A percentile compares a stretch with the other conserved stretches of the same genome.
phyloP scores from a whole-genome alignment of 2,329 filamentous ascomycete genomes.

The Exophiala viscosa region DNA sequence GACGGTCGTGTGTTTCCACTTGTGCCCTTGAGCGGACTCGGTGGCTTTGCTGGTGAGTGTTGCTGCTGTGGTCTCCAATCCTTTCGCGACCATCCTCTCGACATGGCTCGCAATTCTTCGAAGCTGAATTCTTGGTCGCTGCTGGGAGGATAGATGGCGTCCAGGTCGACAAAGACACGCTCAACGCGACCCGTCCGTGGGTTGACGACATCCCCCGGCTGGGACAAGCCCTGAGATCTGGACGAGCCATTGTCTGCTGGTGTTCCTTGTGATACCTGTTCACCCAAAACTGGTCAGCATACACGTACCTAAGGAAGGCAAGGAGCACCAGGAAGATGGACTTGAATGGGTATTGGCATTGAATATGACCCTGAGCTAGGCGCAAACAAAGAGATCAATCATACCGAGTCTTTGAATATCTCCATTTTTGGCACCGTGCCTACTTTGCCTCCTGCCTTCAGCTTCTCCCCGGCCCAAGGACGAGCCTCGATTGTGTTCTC shows the following conservation, averaged over 20 bases:
- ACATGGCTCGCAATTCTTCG: slow-evolving; percentile 80
- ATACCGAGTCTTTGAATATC: slow-evolving; percentile 95
- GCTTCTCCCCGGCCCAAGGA: slow-evolving; percentile 86
- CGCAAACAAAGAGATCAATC: slow-evolving; percentile 47
- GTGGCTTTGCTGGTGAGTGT: neutral
- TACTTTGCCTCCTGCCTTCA: slow-evolving; percentile 83
- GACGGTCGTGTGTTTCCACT: slow-evolving; percentile 7
- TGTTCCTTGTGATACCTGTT: slow-evolving; percentile 45
- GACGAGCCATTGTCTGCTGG: slow-evolving; percentile 31
- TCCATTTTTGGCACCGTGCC: slow-evolving; percentile 73
- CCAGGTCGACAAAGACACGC: slow-evolving; percentile 80
- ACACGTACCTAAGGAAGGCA: neutral
- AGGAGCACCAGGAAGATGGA: neutral
- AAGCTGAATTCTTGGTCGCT: slow-evolving; percentile 77
- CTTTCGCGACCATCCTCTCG: slow-evolving; percentile 62
- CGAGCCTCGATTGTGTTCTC: slow-evolving; percentile 84
- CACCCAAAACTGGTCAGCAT: slow-evolving; percentile 24
- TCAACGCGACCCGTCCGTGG: slow-evolving; percentile 78
- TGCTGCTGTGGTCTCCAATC: slow-evolving; percentile 46
- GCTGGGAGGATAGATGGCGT: slow-evolving; percentile 76
- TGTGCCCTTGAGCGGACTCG: slow-evolving; percentile 3
- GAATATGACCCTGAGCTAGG: slow-evolving; percentile 13
- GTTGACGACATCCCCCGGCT: slow-evolving; percentile 78
- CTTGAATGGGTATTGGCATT: slow-evolving; percentile 10
- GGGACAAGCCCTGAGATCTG: slow-evolving; percentile 61